Base-by-base conservation (phyloP, 164 flowering plant genomes). In the Umbellularia californica region DNA sequence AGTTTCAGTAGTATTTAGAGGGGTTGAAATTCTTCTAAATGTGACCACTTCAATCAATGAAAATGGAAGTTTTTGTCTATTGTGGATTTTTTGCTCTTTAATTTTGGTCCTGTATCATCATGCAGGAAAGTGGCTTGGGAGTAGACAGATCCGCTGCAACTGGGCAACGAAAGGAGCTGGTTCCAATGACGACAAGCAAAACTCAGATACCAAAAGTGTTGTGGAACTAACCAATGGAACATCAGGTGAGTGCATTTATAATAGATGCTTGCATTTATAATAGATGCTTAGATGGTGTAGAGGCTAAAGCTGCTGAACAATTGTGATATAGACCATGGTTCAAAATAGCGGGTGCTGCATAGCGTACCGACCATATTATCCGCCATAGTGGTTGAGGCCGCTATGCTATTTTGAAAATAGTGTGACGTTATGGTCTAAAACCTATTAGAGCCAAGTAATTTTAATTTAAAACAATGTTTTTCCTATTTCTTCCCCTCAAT, bases 161-260 rank as follows among this genome's bases (percentile, higher is more conserved):
- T 96, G 99, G 99, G 99, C 97, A n/a, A 77, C 99, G 50, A 96
- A 96, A 78, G 98, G 99, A 80, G 97, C 98, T 79, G 86, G 83
- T 75, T 6, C 70, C 35, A 85, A 72, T 81, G 98, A 94, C 3
- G 99, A 96, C 58, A 93, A 89, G 78, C 92, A 78, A 72, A 87
- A 70, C 76, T 83, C 89, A 30, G 98, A 94, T 82, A 75, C 88
- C 55, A 96, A 91, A 82, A 90, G 88, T 81, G 91, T 90, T 71
- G 90, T 89, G 78, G 98, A 96, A 82, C 84, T 92, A 27, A 90
- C 97, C 25, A 92, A 83, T 86, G 96, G 94, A 67, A 83, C 94
- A 74, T 90, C 98, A 75, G 99, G 99, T 93, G 50, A 13, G 87
- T 73, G 74, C 19, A 71, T 72, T 58, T 76, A 28, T 50, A 28